Percentiles rank a stretch among this genome's conserved stretches.
phyloP scores from a whole-genome alignment of 192 early-diverging fungal species.

The Gaertneriomyces semiglobifer region DNA sequence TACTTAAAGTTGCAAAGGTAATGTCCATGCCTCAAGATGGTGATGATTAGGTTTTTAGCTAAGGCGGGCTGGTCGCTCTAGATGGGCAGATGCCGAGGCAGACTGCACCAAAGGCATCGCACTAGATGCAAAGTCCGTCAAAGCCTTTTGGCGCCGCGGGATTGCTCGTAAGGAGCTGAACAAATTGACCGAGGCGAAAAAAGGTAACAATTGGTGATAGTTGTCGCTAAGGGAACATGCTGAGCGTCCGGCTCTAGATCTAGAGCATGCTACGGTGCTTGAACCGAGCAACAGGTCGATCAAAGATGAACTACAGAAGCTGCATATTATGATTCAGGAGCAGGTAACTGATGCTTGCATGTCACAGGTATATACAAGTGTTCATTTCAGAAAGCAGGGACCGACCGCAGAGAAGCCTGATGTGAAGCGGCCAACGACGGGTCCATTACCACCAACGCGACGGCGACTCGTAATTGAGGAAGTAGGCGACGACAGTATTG shows the following conservation, averaged over 20 bases:
- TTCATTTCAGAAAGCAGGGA: too few relatives aligned
- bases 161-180: constrained; percentile 55
- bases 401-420: too few relatives aligned
- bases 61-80: constrained; percentile 22
- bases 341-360: neutral
- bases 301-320: constrained; percentile 58
- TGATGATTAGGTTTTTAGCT: neutral
- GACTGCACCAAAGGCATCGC: constrained; percentile 63
- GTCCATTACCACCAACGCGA: constrained; percentile 25
- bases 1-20: constrained; percentile 70
- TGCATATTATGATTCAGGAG: constrained; percentile 13
- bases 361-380: neutral
- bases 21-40: neutral
- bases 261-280: constrained; percentile 57
- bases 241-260: constrained; percentile 38
- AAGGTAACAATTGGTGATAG: constrained; percentile 26
- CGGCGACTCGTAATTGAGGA: constrained; percentile 56
- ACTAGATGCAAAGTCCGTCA: constrained; percentile 68
- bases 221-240: too few relatives aligned
- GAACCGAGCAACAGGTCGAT: constrained; percentile 67
- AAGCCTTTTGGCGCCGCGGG: constrained; percentile 75
- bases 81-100: constrained; percentile 58
- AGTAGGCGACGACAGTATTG: constrained; percentile 39
- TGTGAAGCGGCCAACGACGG: too few relatives aligned
- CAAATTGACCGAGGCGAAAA: constrained; percentile 52